phyloP scores from a whole-genome alignment of 495 filamentous ascomycete genomes.

The Oleoguttula mirabilis region DNA sequence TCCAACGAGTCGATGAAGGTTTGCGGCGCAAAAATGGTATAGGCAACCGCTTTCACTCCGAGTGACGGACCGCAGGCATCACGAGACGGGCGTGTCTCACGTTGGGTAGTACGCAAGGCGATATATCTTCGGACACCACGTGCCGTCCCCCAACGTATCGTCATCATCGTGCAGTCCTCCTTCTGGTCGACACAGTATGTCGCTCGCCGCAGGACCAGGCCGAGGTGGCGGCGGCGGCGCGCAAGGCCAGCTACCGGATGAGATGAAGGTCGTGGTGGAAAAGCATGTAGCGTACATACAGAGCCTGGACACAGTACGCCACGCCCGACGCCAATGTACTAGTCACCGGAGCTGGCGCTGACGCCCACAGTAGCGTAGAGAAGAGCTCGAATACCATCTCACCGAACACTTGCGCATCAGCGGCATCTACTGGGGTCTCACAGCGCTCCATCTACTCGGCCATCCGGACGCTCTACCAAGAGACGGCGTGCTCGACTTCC shows the following conservation, averaged over 20 bases:
- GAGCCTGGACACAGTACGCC: slow-evolving; percentile 69
- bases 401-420: slow-evolving; percentile 92
- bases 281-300: slow-evolving; percentile 91
- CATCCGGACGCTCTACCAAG: slow-evolving; percentile 70
- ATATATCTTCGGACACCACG: too few relatives aligned
- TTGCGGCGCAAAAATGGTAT: too few relatives aligned
- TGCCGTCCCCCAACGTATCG: too few relatives aligned
- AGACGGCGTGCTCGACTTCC: slow-evolving; percentile 73
- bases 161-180: too few relatives aligned
- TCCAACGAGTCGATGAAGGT: too few relatives aligned
- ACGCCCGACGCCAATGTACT: too few relatives aligned
- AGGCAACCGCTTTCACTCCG: too few relatives aligned
- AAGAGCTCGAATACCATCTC: slow-evolving; percentile 93
- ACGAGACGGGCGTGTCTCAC: too few relatives aligned
- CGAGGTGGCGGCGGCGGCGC: slow-evolving; percentile 38
- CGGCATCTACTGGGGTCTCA: slow-evolving; percentile 93
- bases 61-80: too few relatives aligned
- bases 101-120: too few relatives aligned
- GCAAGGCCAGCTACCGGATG: slow-evolving; percentile 39
- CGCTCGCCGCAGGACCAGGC: slow-evolving; percentile 50
- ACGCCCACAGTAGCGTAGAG: slow-evolving; percentile 50
- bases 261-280: slow-evolving; percentile 52
- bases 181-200: too few relatives aligned
- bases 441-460: slow-evolving; percentile 71
- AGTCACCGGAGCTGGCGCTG: slow-evolving; percentile 24